Evolutionary conservation across 148 eudicot species (phyloP).

Genomic region (Oxyria digyna): DNA sequence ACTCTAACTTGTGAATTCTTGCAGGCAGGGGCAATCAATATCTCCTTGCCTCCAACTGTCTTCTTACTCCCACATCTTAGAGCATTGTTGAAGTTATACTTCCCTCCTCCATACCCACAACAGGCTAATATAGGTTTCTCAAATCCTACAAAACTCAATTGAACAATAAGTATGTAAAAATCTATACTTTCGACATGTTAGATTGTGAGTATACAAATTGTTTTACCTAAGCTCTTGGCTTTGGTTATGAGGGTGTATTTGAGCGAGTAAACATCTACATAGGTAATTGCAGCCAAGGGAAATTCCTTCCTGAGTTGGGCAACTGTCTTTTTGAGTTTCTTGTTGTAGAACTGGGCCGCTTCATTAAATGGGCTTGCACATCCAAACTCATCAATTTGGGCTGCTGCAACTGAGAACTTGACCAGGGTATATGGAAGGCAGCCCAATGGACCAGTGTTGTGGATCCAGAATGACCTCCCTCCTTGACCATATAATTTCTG

Average conservation of each 20-base stretch:
- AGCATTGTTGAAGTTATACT: slow-evolving; percentile 25
- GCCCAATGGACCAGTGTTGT: slow-evolving; percentile 39
- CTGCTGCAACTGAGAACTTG: slow-evolving; percentile 6
- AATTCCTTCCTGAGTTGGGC: slow-evolving; percentile 25
- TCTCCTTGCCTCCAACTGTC: slow-evolving; percentile 18
- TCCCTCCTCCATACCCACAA: slow-evolving; percentile 33
- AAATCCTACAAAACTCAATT: slow-evolving; percentile 17
- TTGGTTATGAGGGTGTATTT: slow-evolving; percentile 25
- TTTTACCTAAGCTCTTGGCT: slow-evolving; percentile 23
- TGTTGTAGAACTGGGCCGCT: slow-evolving; percentile 27
- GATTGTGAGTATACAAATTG: not conserved
- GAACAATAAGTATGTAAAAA: not conserved
- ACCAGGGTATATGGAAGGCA: slow-evolving; percentile 24
- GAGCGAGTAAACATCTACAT: slow-evolving; percentile 30
- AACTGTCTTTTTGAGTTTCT: slow-evolving; percentile 19
- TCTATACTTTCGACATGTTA: not conserved
- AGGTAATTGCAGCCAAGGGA: slow-evolving; percentile 28
- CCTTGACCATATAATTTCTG: slow-evolving; percentile 21
- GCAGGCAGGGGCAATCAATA: slow-evolving; percentile 27
- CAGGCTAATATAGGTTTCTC: slow-evolving; percentile 28
- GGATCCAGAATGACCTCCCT: slow-evolving; percentile 41
- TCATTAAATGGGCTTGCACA: slow-evolving; percentile 26
- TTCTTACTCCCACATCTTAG: slow-evolving; percentile 27
- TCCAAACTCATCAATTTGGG: slow-evolving; percentile 23
- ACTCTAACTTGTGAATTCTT: slow-evolving; percentile 17